phyloP scores from a whole-genome alignment of 2,329 filamentous ascomycete genomes.

The Triangularia setosa region DNA sequence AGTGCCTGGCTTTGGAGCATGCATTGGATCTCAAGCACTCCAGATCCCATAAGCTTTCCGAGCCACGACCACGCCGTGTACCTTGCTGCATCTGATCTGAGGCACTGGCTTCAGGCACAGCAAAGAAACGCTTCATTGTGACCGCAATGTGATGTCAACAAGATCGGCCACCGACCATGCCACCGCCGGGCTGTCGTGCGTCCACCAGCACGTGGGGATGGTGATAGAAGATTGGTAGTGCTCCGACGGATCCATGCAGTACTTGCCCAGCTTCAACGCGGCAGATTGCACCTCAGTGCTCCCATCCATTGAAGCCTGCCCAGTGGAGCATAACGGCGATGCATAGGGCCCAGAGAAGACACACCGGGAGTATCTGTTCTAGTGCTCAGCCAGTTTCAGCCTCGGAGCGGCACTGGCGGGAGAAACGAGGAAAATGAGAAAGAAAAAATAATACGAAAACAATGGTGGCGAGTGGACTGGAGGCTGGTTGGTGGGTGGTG shows the following conservation, averaged over 20 bases:
- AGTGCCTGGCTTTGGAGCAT: not conserved
- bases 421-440: not conserved
- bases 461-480: not conserved
- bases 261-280: not conserved
- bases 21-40: conserved; percentile 5
- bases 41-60: not conserved
- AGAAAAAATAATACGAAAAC: not conserved
- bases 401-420: not conserved
- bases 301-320: too few relatives aligned
- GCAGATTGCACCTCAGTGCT: too few relatives aligned
- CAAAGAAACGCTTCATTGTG: conserved; percentile 6
- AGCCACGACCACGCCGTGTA: conserved; percentile 4
- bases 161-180: not conserved
- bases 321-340: not conserved
- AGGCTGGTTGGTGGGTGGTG: not conserved
- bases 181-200: conserved; percentile 6
- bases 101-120: conserved; percentile 11
- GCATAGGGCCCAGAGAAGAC: not conserved
- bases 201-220: conserved; percentile 5
- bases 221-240: not conserved
- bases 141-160: conserved; percentile 3
- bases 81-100: conserved; percentile 2
- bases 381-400: not conserved
- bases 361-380: not conserved
- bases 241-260: conserved; percentile 1